Evolutionary conservation across 202 grass and related monocot species (phyloP).

Genomic region (Sporobolus alterniflorus): DNA sequence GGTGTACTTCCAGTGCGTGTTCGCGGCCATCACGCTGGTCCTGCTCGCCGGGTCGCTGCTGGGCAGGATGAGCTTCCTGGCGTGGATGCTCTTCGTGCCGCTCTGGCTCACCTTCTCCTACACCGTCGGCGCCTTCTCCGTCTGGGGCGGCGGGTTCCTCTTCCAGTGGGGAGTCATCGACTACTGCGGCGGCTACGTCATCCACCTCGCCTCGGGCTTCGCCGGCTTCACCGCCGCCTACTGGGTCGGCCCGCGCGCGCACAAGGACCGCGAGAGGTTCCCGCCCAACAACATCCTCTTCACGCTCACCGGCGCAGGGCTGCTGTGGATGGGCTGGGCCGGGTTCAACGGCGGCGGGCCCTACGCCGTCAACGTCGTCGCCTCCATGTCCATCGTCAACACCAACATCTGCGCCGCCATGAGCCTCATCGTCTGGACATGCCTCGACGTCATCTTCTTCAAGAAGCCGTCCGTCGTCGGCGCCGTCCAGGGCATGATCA

Average conservation of each 20-base stretch:
- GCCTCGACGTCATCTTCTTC: constrained; percentile 64
- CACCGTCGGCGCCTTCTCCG: constrained; percentile 51
- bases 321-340: constrained; percentile 58
- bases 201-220: constrained; percentile 48
- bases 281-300: constrained; percentile 56
- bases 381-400: constrained; percentile 47
- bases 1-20: constrained; percentile 56
- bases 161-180: constrained; percentile 54
- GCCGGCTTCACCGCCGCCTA: constrained; percentile 54
- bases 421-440: constrained; percentile 53
- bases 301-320: constrained; percentile 43
- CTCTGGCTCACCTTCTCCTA: constrained; percentile 63
- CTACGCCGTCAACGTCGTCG: constrained; percentile 39
- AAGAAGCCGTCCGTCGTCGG: constrained; percentile 52
- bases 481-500: constrained; percentile 57
- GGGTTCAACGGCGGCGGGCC: constrained; percentile 59
- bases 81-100: constrained; percentile 62
- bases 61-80: constrained; percentile 48
- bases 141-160: constrained; percentile 60
- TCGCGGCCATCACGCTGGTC: constrained; percentile 53
- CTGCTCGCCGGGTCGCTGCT: constrained; percentile 41
- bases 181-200: constrained; percentile 60
- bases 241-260: constrained; percentile 41
- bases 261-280: constrained; percentile 45
- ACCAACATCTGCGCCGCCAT: constrained; percentile 50